phyloP scores from a whole-genome alignment of 257 asterid species.

The Coffea canephora region DNA sequence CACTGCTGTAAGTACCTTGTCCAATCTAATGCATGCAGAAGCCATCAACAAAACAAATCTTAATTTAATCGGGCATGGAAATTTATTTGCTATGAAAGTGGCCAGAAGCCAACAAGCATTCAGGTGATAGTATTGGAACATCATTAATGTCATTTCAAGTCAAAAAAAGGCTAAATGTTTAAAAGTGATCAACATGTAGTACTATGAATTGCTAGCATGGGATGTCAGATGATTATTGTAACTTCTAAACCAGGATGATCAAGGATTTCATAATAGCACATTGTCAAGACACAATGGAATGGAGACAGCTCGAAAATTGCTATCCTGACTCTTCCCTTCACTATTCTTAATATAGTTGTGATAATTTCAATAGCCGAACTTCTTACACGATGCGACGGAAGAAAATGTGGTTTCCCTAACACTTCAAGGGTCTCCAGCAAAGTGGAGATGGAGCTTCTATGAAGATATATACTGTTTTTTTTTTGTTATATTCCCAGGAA shows the following conservation, averaged over 20 bases:
- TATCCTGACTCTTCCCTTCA: not conserved
- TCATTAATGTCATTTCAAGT: not conserved
- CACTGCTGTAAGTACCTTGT: conserved; percentile 94
- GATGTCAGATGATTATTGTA: not conserved
- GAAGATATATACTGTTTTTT: not conserved
- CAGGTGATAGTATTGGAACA: not conserved
- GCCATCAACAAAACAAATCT: not conserved
- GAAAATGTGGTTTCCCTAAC: not conserved
- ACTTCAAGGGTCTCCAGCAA: not conserved
- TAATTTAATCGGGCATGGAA: conserved; percentile 1
- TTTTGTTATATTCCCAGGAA: not conserved
- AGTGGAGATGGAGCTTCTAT: not conserved
- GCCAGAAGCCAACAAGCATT: not conserved
- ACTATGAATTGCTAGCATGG: not conserved
- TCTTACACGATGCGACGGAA: not conserved
- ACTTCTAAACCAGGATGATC: not conserved
- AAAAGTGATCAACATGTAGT: not conserved
- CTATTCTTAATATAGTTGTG: not conserved
- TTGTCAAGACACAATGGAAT: no score
- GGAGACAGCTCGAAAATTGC: not conserved
- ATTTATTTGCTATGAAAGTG: not conserved
- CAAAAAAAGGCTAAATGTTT: not conserved
- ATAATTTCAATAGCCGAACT: not conserved
- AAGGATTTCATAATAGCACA: no score
- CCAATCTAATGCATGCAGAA: conserved; percentile 59